A percentile compares a stretch with the other conserved stretches of the same genome.
phyloP scores from a whole-genome alignment of 139 green algal species.

The Chlamydomonas asymmetrica region DNA sequence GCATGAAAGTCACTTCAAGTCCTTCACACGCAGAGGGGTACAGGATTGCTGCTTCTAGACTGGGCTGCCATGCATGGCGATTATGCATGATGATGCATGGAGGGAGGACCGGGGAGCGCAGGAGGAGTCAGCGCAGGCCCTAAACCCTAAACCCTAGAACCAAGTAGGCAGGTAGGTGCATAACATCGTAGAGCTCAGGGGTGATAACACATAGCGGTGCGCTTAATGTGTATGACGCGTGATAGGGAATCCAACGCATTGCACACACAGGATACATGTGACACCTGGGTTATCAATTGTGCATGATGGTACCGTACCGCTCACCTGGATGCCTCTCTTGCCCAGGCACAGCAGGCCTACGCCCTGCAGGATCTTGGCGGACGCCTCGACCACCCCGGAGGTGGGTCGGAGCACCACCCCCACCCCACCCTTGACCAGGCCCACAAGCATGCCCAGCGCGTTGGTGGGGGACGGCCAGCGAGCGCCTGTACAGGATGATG shows the following conservation, averaged over 20 bases:
- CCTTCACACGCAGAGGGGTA: too few relatives aligned
- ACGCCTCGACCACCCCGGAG: slow-evolving; percentile 60
- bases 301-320: not conserved
- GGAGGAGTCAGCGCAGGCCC: too few relatives aligned
- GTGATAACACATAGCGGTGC: too few relatives aligned
- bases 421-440: slow-evolving; percentile 62
- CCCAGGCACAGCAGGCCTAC: slow-evolving; percentile 75
- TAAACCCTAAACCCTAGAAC: too few relatives aligned
- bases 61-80: too few relatives aligned
- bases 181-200: too few relatives aligned
- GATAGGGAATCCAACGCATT: not conserved
- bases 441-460: slow-evolving; percentile 44
- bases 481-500: too few relatives aligned
- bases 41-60: too few relatives aligned
- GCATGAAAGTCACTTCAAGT: not conserved
- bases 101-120: too few relatives aligned
- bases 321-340: slow-evolving; percentile 73
- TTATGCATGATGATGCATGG: too few relatives aligned
- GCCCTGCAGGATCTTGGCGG: slow-evolving; percentile 60
- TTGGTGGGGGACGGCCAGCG: not conserved
- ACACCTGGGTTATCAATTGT: not conserved
- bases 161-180: too few relatives aligned
- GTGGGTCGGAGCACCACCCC: slow-evolving; percentile 64
- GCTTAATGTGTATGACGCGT: not conserved
- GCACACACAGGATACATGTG: not conserved